Evolutionary conservation across 2,329 filamentous ascomycete species (phyloP), one percentile per base, ranked within the genome.

Genomic region (Zasmidium citrigriseum): DNA sequence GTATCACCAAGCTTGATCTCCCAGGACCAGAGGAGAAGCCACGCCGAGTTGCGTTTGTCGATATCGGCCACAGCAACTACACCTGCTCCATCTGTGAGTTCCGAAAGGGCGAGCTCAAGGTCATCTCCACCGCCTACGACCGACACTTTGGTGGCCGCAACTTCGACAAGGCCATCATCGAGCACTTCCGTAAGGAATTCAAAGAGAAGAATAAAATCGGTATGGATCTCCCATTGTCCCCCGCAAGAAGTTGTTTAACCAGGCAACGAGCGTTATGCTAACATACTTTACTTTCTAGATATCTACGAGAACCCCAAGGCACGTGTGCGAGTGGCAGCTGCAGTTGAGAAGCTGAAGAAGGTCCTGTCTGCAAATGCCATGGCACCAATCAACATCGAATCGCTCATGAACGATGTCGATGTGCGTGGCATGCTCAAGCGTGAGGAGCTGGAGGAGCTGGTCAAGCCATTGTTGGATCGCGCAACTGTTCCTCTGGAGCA

Each of bases 301-400:
- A 93, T 99, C 80, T 86, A 87, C 77, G 87, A 86, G 67, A 95
- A 98, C 80, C 85, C 88, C 66, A 96, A 96, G 81, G 95, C 93
- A 59, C 86, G 89, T 76, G 87, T 93, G 67, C 91, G 95, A 75
- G 90, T 96, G 68, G 84, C 90, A 45, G 87, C 91, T 62, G 92
- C 90, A 57, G 92, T 93, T 55, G 95, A 99, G 84, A 97, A 96
- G 85, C 81, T 96, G 74, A 99, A 99, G 88, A 98, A 98, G 87
- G 88, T 98, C 56, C 83, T 99, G 57, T 98, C 93, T 34, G 95
- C 95, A 74, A 98, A 98, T 81, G 89, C 93, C 68, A 85, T 89
- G 73, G 92, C 93, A 18, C 91, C 93, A 51, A 79, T 99, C 76
- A 98, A 93, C 83, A 96, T 99, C 71, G 95, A 99, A 82, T 97